phyloP scores from a whole-genome alignment of 768 basidiomycete genomes.

The Pseudohyphozyma bogoriensis region DNA sequence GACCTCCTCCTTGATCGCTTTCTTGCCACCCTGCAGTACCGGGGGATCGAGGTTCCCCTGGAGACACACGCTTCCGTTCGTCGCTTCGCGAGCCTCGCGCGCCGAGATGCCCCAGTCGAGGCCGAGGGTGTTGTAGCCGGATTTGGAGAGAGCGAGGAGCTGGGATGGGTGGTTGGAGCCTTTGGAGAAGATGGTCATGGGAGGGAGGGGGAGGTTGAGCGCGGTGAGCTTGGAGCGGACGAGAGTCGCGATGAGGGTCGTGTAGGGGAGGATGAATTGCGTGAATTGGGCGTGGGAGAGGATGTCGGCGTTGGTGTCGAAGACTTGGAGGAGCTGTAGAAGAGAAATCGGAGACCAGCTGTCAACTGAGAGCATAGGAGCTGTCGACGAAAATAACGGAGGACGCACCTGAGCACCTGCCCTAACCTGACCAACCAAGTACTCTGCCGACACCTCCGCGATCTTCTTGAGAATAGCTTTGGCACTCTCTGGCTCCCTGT shows the following conservation, averaged over 20 bases:
- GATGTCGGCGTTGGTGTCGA: constrained; percentile 93
- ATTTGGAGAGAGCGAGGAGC: constrained; percentile 50
- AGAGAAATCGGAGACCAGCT: not conserved
- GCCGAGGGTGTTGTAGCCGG: constrained; percentile 78
- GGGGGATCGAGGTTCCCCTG: constrained; percentile 93
- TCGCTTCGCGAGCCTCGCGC: constrained; percentile 53
- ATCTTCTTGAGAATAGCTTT: constrained; percentile 65
- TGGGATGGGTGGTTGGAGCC: constrained; percentile 62
- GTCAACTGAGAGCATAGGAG: not conserved
- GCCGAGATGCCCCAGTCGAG: constrained; percentile 87
- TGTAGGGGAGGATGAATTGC: constrained; percentile 70
- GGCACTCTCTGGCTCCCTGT: constrained; percentile 75
- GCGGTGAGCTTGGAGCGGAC: constrained; percentile 54
- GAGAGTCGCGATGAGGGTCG: constrained; percentile 58
- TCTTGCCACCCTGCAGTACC: constrained; percentile 70
- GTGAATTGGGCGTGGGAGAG: constrained; percentile 78
- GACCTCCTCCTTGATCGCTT: constrained; percentile 76
- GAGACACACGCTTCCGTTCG: constrained; percentile 52
- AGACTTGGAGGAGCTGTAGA: constrained; percentile 78
- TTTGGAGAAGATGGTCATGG: constrained; percentile 90
- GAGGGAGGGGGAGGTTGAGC: constrained; percentile 51
- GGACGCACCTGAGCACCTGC: constrained; percentile 84
- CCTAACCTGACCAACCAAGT: constrained; percentile 80
- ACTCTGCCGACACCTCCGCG: constrained; percentile 81
- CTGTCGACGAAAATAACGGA: not conserved